These are phyloP conservation scores for Tolypocladium ovalisporum DNA, from an alignment of 2,329 filamentous ascomycete genomes.

Conservation along the genomic window DNA sequence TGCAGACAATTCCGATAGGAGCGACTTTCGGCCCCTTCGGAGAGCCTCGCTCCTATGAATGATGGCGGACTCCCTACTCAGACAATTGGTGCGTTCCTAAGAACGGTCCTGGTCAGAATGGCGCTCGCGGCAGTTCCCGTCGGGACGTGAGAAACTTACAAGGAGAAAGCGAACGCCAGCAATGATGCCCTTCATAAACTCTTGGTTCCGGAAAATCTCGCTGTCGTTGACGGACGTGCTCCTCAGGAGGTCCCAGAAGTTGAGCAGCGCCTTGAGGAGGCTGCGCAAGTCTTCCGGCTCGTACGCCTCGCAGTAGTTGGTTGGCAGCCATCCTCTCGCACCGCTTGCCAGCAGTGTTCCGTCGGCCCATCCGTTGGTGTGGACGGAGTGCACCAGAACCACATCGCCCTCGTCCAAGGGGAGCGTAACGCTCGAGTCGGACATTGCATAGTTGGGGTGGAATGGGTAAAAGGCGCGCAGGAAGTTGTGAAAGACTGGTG, in stretches of 20 bases:
- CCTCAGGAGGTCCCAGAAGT: slow-evolving; percentile 84
- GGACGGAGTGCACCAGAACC: slow-evolving; percentile 88
- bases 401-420: slow-evolving; percentile 85
- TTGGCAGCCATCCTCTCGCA: slow-evolving; percentile 87
- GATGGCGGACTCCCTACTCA: slow-evolving; percentile 68
- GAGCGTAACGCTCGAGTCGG: slow-evolving; percentile 79
- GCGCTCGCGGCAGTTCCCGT: background rate
- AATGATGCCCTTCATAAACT: slow-evolving; percentile 89
- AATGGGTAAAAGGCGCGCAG: slow-evolving; percentile 91
- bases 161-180: slow-evolving; percentile 84
- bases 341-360: slow-evolving; percentile 81
- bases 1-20: slow-evolving; percentile 80
- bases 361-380: slow-evolving; percentile 97
- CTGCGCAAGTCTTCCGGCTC: slow-evolving; percentile 79
- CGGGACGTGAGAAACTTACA: slow-evolving; percentile 43
- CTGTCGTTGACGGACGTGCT: slow-evolving; percentile 66
- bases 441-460: slow-evolving; percentile 63
- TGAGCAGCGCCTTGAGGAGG: slow-evolving; percentile 73
- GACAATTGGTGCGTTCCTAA: slow-evolving; percentile 78
- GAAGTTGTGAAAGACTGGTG: slow-evolving; percentile 82
- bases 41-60: slow-evolving; percentile 68
- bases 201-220: slow-evolving; percentile 77
- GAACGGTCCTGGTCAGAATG: background rate
- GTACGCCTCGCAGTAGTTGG: slow-evolving; percentile 95
- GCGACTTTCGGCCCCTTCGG: slow-evolving; percentile 70